These are phyloP conservation scores for Amaranthus tricolor DNA, from an alignment of 179 eudicot species.

Conservation along the genomic window DNA sequence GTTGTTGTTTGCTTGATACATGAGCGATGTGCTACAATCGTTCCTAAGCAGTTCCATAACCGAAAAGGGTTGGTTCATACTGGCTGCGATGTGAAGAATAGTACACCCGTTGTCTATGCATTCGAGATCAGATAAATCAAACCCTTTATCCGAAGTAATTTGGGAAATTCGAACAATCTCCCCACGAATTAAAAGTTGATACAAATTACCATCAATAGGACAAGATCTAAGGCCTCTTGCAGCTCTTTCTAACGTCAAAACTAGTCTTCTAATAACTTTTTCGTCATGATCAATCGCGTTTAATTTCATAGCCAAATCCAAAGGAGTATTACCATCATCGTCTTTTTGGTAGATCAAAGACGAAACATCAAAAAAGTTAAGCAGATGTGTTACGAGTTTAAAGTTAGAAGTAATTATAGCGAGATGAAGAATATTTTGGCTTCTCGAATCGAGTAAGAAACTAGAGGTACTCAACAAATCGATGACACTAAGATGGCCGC, in stretches of 20 bases:
- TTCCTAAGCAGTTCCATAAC: background rate
- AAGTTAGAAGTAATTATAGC: too few relatives aligned
- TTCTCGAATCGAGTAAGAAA: too few relatives aligned
- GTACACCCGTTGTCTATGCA: background rate
- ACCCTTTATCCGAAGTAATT: background rate
- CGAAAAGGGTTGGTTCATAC: background rate
- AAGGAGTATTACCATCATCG: conserved; percentile 1
- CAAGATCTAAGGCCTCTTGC: background rate
- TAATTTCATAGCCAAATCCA: background rate
- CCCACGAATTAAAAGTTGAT: background rate
- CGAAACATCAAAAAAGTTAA: too few relatives aligned
- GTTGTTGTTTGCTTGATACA: background rate
- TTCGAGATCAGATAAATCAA: background rate
- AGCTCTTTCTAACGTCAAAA: background rate
- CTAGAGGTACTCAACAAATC: too few relatives aligned
- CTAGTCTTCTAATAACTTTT: background rate
- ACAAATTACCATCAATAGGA: background rate
- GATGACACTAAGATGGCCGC: too few relatives aligned
- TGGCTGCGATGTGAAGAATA: background rate
- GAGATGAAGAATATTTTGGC: too few relatives aligned
- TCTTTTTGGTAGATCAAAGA: background rate
- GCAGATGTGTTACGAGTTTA: too few relatives aligned
- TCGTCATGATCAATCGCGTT: background rate
- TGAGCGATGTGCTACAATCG: background rate
- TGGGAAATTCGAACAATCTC: background rate